Conservation (phyloP, 495 filamentous ascomycete species). For the Rostrohypoxylon terebratum region DNA sequence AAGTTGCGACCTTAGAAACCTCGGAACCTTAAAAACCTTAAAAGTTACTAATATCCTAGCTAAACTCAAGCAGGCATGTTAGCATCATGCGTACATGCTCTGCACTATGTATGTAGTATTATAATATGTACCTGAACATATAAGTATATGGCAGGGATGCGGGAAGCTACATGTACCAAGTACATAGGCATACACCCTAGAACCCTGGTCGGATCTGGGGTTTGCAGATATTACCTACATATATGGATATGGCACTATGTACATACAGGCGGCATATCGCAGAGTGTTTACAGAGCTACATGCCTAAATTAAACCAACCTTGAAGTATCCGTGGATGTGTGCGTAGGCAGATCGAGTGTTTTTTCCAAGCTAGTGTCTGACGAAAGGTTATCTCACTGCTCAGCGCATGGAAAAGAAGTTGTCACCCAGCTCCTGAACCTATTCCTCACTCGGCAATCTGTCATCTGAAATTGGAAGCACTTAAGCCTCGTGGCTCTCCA, state of each 20-base stretch:
- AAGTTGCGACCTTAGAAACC: background rate
- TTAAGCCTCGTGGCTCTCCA: constrained; percentile 35
- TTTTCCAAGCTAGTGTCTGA: background rate
- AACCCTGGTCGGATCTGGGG: constrained; percentile 38
- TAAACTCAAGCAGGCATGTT: constrained; percentile 6
- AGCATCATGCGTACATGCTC: background rate
- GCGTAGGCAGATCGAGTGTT: background rate
- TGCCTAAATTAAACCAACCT: background rate
- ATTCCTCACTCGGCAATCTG: constrained; percentile 26
- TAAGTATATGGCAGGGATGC: background rate
- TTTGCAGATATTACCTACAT: constrained; percentile 24
- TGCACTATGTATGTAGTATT: background rate
- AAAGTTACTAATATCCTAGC: constrained; percentile 8
- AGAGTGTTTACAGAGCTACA: background rate
- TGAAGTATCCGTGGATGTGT: background rate
- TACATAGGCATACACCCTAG: constrained; percentile 1
- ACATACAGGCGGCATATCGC: background rate
- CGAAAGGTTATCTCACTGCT: constrained; percentile 8
- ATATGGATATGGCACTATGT: background rate
- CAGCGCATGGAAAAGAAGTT: constrained; percentile 7
- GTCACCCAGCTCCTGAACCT: background rate
- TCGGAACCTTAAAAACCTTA: background rate
- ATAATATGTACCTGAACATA: background rate
- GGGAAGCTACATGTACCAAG: background rate
- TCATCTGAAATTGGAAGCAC: constrained; percentile 28